Evolutionary conservation across 2,329 filamentous ascomycete species (phyloP).

Genomic region (Arachnomyces sp.): DNA sequence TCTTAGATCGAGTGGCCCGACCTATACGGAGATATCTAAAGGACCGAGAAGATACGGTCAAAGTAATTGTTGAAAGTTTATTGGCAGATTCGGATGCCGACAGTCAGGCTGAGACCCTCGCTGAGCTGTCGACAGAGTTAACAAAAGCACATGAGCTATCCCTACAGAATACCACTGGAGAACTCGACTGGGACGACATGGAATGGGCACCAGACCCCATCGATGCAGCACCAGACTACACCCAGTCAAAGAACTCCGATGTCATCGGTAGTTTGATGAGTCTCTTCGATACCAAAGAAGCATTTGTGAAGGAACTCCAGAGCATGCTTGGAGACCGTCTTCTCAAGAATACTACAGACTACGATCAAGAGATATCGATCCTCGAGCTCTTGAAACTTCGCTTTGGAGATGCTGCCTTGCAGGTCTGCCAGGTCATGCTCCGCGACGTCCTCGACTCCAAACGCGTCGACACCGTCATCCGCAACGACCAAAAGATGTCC

Average conservation of each 20-base stretch:
- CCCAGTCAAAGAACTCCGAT: conserved; percentile 78
- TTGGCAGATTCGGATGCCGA: conserved; percentile 46
- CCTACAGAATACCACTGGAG: conserved; percentile 45
- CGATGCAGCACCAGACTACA: conserved; percentile 87
- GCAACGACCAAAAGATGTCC: conserved; percentile 40
- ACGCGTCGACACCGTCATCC: conserved; percentile 61
- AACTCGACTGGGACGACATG: conserved; percentile 86
- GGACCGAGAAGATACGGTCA: conserved; percentile 57
- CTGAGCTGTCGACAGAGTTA: conserved; percentile 49
- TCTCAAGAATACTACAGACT: conserved; percentile 55
- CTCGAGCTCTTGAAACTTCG: conserved; percentile 79
- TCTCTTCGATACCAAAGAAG: conserved; percentile 78
- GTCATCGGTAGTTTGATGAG: conserved; percentile 85
- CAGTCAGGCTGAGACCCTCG: conserved; percentile 33
- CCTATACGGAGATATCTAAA: conserved; percentile 56
- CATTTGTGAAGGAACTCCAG: conserved; percentile 91
- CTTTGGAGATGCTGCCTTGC: conserved; percentile 75
- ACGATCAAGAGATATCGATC: conserved; percentile 72
- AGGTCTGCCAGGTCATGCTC: conserved; percentile 96
- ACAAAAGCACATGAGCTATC: conserved; percentile 33
- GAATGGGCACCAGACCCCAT: conserved; percentile 87
- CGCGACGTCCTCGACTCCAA: conserved; percentile 81
- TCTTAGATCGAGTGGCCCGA: conserved; percentile 58
- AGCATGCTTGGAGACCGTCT: conserved; percentile 79
- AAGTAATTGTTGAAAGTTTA: conserved; percentile 56